Base-by-base conservation (phyloP, 306 rosid genomes). In the Mucuna pruriens region DNA sequence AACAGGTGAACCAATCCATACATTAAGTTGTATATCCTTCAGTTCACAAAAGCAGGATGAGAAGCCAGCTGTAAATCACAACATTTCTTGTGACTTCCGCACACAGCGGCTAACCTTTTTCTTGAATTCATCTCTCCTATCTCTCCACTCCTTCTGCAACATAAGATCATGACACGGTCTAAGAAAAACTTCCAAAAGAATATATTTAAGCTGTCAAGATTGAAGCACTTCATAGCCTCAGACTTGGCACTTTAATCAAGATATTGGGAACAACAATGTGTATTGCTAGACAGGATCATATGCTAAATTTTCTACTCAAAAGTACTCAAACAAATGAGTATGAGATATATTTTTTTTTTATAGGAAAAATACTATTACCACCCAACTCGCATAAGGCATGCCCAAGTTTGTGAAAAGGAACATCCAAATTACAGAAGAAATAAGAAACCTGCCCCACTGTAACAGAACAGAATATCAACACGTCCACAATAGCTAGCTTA, bases 61-160 rank as follows among this genome's bases (percentile, higher is more conserved):
- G 13, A 31, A 61, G 34, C 72, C 44, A 54, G 76, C 31, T 11
- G 13, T 34, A 22, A 75, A 83, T 92, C 95, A 89, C 68, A 88
- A 82, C 88, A 89, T 75, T 82, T 91, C 95, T 54, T 91, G 98
- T 45, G 98, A 94, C 80, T 90, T 94, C 77, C 98, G 85, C 86
- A 94, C 97, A 31, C 98, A 92, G 9, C 97, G 94, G 87, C 98
- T 77, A 29, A 94, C 97, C 85, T 94, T 94, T 78, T 91, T 94
- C 95, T 91, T 94, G 94, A 94, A 94, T 2, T 92, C 98, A 51
- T 94, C 98, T 86, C 98, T 90, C 86, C 87, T 78, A 0, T 94
- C 98, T 77, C 98, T 90, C 98, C 98, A 94, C 88, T 92, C 95
- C 73, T 94, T 94, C 98, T 94, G 97, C 90, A 87, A 77, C 61